phyloP scores from a whole-genome alignment of 495 filamentous ascomycete genomes.

The Penicillium canariense region DNA sequence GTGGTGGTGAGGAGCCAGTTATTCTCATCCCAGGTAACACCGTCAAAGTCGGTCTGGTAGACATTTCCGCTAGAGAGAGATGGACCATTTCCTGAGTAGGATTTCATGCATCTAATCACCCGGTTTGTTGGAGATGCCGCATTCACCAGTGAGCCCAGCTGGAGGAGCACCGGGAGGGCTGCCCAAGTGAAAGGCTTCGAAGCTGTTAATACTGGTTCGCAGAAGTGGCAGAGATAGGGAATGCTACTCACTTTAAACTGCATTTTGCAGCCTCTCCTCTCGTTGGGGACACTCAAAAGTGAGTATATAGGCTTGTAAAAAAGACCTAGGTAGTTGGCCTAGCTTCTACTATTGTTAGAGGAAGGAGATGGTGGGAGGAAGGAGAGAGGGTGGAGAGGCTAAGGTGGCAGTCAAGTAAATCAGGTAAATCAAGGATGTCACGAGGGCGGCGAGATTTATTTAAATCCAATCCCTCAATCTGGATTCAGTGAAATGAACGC shows the following conservation, averaged over 20 bases:
- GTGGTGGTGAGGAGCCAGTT: conserved; percentile 60
- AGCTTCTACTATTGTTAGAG: too few species aligned
- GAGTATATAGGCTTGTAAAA: too few species aligned
- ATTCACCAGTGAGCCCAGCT: conserved; percentile 7
- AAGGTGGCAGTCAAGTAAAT: too few species aligned
- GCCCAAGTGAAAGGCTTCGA: conserved; percentile 9
- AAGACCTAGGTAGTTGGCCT: too few species aligned
- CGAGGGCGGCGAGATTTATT: too few species aligned
- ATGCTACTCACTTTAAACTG: conserved; percentile 18
- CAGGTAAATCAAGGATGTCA: too few species aligned
- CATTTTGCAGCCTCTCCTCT: conserved; percentile 17
- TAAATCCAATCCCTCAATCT: too few species aligned
- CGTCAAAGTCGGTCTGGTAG: conserved; percentile 48
- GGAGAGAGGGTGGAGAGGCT: too few species aligned
- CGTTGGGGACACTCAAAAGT: conserved; percentile 1
- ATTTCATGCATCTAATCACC: conserved; percentile 9
- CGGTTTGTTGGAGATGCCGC: neutral
- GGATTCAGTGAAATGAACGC: too few species aligned
- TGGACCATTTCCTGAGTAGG: conserved; percentile 10
- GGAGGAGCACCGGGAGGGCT: conserved; percentile 19
- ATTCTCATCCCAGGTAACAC: conserved; percentile 61
- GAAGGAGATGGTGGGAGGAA: too few species aligned
- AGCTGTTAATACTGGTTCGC: conserved; percentile 1
- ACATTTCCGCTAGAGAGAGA: conserved; percentile 24
- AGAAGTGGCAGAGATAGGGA: neutral